Evolutionary conservation across 2,329 filamentous ascomycete species (phyloP), one percentile per base, ranked within the genome.

Genomic region (Aureobasidium sp.): DNA sequence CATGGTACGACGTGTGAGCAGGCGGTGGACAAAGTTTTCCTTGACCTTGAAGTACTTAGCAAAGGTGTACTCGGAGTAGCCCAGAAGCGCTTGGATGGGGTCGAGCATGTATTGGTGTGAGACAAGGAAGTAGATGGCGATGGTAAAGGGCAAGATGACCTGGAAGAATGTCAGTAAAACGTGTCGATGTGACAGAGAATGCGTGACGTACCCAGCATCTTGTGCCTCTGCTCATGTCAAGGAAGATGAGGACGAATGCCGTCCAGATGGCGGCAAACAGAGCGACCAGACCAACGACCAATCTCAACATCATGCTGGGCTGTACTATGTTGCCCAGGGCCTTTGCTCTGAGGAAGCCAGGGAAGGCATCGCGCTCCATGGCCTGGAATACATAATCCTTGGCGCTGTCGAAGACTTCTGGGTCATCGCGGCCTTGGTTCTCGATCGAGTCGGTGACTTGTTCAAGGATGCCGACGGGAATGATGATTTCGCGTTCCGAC

Each of bases 351-450:
- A 99, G 80, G 75, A 99, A 99, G 0, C 93, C 93, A 0, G 95
- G 94, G 72, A 96, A 99, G n/a, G 95, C 94, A 76, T 99, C 94
- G 60, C 95, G 85, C 76, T 99, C 95, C 94, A 99, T 99, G 35
- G 95, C 95, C 75, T 99, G 95, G 74, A 97, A 99, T 64, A 97
- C 94, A 72, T 97, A 99, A 77, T 99, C 94, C 78, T 99, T 99
- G 59, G 94, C 94, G 21, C 90, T 86, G 71, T 97, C 94, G 69
- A 99, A 99, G 13, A 99, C 88, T 73, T 99, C 94, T 0, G 94
- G 94, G 71, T 99, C 94, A 69, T 97, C 94, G 67, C 94, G 86
- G 47, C 90, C 90, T 65, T 90, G 86, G 66, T 93, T 88, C 75
- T 99, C 94, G 64, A 99, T 95, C 15, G 90, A 84, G 21, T 86